A percentile compares a stretch with the other conserved stretches of the same genome.
These are phyloP conservation scores for Delonix regia DNA, from an alignment of 306 rosid genomes.

Conservation along the genomic window DNA sequence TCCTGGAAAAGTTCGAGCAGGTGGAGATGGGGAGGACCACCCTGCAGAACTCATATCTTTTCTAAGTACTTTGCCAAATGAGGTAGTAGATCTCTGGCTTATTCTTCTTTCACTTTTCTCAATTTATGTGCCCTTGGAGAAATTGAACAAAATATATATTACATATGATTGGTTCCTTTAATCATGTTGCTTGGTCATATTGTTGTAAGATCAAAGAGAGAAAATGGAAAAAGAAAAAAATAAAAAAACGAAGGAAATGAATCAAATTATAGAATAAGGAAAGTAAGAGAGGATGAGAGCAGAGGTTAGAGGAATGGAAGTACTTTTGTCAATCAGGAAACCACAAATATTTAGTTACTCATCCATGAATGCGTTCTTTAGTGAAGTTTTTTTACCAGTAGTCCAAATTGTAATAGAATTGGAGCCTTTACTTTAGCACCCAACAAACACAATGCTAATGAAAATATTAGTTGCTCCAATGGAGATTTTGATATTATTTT, in stretches of 20 bases:
- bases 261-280: neutral
- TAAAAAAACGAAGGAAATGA: neutral
- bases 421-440: neutral
- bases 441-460: neutral
- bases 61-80: constrained; percentile 68
- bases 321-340: neutral
- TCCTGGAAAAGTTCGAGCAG: constrained; percentile 87
- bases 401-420: neutral
- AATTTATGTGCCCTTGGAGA: constrained; percentile 13
- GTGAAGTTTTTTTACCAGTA: neutral
- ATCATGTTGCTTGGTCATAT: neutral
- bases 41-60: constrained; percentile 88
- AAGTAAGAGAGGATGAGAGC: neutral
- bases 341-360: neutral
- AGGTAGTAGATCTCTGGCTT: constrained; percentile 51
- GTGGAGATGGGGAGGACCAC: constrained; percentile 97
- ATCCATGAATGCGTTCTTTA: neutral
- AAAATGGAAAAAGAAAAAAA: neutral
- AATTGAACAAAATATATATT: constrained; percentile 11
- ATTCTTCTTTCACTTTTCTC: constrained; percentile 26
- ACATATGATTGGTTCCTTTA: constrained; percentile 28
- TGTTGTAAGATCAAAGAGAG: constrained; percentile 17
- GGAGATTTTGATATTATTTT: neutral
- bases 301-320: neutral
- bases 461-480: neutral